Evolutionary conservation across 1,284 basidiomycete genomes (phyloP).

Genomic region (Hypsizygus ulmarius): DNA sequence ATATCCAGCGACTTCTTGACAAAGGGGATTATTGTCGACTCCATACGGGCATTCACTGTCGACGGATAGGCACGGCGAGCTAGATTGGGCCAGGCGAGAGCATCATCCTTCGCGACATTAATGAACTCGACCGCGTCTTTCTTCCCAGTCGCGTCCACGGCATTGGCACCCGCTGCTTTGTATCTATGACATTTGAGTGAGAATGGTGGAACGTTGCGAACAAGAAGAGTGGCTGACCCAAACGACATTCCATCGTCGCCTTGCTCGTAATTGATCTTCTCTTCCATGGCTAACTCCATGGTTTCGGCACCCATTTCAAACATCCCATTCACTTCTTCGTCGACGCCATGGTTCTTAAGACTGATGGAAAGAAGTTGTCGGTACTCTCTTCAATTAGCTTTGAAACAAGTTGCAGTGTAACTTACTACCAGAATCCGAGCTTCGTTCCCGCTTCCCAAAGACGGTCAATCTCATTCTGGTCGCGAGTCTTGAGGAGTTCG

Average conservation of each 20-base stretch:
- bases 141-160: slow-evolving; percentile 58
- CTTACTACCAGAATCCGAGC: slow-evolving; percentile 57
- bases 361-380: slow-evolving; percentile 28
- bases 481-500: slow-evolving; percentile 35
- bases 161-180: slow-evolving; percentile 61
- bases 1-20: slow-evolving; percentile 55
- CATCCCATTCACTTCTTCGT: slow-evolving; percentile 52
- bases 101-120: slow-evolving; percentile 68
- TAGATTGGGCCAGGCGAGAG: slow-evolving; percentile 50
- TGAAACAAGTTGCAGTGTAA: slow-evolving; percentile 7
- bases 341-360: slow-evolving; percentile 61
- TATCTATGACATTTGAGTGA: slow-evolving; percentile 41
- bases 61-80: slow-evolving; percentile 54
- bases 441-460: slow-evolving; percentile 52
- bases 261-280: slow-evolving; percentile 65
- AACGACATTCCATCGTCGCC: slow-evolving; percentile 62
- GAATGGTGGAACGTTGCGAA: background rate
- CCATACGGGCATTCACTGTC: slow-evolving; percentile 50
- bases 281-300: slow-evolving; percentile 56
- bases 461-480: slow-evolving; percentile 39
- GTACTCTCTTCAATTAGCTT: background rate
- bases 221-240: slow-evolving; percentile 38
- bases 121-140: slow-evolving; percentile 63
- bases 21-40: slow-evolving; percentile 50
- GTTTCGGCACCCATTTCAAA: slow-evolving; percentile 59